These are phyloP conservation scores for Microbotryum saponariae DNA, from an alignment of 1,284 basidiomycete species.

Conservation along the genomic window DNA sequence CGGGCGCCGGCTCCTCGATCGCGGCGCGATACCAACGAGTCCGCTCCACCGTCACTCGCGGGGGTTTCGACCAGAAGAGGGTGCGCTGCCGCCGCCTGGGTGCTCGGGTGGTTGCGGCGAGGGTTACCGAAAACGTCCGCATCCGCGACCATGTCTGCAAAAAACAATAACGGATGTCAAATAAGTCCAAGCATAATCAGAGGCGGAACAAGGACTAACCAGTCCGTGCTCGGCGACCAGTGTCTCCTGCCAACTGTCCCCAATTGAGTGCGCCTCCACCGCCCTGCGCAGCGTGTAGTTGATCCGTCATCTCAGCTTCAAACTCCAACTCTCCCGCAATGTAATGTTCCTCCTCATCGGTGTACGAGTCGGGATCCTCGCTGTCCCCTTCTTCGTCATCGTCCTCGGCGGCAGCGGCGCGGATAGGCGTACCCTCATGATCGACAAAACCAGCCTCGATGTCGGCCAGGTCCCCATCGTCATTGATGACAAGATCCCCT, in stretches of 20 bases:
- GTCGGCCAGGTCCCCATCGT: conserved; percentile 46
- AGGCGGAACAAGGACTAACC: not conserved
- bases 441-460: conserved; percentile 45
- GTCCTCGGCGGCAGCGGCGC: conserved; percentile 42
- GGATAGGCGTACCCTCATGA: conserved; percentile 34
- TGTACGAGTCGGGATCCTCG: conserved; percentile 39
- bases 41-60: conserved; percentile 14
- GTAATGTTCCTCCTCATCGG: conserved; percentile 27
- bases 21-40: conserved; percentile 18
- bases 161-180: not conserved
- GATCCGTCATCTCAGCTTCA: conserved; percentile 30
- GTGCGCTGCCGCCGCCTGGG: conserved; percentile 47
- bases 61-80: conserved; percentile 63
- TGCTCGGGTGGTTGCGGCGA: conserved; percentile 9
- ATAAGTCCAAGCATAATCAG: conserved; percentile 1
- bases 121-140: conserved; percentile 20
- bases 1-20: conserved; percentile 32
- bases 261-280: conserved; percentile 14
- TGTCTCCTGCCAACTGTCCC: conserved; percentile 25
- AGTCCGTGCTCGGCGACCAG: no score
- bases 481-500: conserved; percentile 34
- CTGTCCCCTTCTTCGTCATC: conserved; percentile 54
- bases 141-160: conserved; percentile 16
- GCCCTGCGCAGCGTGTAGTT: conserved; percentile 21
- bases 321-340: conserved; percentile 33